Conservation (phyloP, 768 basidiomycete species). For the Boletales sp. region DNA sequence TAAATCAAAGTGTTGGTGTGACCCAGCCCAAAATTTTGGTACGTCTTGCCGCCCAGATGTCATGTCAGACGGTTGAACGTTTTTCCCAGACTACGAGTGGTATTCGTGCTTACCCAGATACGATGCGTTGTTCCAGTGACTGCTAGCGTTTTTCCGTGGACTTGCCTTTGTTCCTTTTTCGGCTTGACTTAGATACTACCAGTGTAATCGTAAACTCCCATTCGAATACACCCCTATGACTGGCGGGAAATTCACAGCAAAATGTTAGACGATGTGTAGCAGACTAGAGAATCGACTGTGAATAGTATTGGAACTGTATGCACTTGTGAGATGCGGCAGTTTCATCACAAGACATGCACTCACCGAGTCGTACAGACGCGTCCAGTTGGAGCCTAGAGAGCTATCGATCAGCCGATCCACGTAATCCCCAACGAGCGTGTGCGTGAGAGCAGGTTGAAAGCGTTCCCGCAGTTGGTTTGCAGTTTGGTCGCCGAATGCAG, state of each 20-base stretch:
- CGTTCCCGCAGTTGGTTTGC: constrained; percentile 85
- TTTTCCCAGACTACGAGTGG: constrained; percentile 65
- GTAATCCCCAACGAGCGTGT: constrained; percentile 79
- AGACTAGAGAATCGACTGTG: constrained; percentile 75
- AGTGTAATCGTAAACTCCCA: background rate
- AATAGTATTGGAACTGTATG: constrained; percentile 86
- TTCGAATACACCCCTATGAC: constrained; percentile 1
- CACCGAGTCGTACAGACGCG: constrained; percentile 92
- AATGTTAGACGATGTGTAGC: background rate
- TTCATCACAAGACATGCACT: constrained; percentile 22
- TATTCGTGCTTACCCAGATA: constrained; percentile 86
- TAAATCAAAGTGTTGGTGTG: constrained; percentile 67
- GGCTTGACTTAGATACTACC: background rate
- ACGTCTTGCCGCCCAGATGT: constrained; percentile 13
- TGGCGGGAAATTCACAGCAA: background rate
- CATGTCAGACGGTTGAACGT: background rate
- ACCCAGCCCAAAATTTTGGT: constrained; percentile 71
- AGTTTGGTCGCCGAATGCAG: constrained; percentile 87
- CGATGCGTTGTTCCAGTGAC: constrained; percentile 51
- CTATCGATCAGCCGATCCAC: constrained; percentile 88
- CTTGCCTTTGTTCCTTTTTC: background rate
- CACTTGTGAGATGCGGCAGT: background rate
- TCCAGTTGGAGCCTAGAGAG: constrained; percentile 92
- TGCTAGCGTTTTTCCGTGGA: background rate
- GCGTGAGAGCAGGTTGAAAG: constrained; percentile 88